Evolutionary conservation across 202 grass and related monocot species (phyloP).

Genomic region (Zoysia matrella): DNA sequence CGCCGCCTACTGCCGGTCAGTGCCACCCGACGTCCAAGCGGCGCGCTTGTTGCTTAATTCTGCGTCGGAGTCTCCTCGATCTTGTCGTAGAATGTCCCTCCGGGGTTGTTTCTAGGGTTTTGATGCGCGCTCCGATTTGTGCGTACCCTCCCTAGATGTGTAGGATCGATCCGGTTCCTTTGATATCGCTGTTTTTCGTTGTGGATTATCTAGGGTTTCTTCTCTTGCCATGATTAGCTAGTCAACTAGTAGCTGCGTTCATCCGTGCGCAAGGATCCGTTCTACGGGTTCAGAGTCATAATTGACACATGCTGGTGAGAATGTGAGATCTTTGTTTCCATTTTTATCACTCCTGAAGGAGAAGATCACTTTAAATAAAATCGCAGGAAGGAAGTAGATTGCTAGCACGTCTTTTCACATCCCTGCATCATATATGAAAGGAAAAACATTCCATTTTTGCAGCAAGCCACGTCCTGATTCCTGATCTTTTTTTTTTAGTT

Average conservation of each 20-base stretch:
- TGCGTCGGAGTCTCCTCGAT: neutral
- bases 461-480: neutral
- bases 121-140: constrained; percentile 32
- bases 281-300: neutral
- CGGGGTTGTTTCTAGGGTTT: constrained; percentile 37
- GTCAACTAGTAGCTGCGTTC: neutral
- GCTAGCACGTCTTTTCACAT: neutral
- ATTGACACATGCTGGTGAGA: neutral
- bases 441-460: neutral
- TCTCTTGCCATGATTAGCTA: neutral
- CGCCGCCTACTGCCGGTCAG: constrained; percentile 31
- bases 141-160: neutral
- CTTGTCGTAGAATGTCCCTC: constrained; percentile 15
- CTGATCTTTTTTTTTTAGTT: too few species aligned
- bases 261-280: neutral
- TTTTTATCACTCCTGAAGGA: neutral
- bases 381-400: constrained; percentile 1
- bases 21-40: neutral
- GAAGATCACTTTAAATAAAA: neutral
- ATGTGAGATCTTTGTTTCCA: neutral
- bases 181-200: neutral
- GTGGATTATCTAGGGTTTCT: neutral
- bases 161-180: constrained; percentile 1
- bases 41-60: constrained; percentile 6
- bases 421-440: neutral